A percentile compares a stretch with the other conserved stretches of the same genome.
Conservation (phyloP, 305 asterid species). For the Plantago lanceolata region DNA sequence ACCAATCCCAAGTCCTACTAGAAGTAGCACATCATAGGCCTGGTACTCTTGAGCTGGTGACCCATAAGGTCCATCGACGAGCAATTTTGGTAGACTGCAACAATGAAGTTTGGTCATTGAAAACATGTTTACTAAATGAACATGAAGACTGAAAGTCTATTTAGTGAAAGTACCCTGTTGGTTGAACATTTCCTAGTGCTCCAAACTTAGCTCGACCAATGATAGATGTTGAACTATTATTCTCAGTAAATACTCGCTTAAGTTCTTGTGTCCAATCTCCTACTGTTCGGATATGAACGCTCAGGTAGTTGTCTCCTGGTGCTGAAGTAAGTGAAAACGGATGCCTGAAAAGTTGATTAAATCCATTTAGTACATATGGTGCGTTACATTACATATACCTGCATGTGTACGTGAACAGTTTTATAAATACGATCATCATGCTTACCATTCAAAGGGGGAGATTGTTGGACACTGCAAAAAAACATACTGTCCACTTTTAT, state of each 20-base stretch:
- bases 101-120: constrained; percentile 10
- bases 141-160: constrained; percentile 13
- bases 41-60: constrained; percentile 93
- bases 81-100: constrained; percentile 68
- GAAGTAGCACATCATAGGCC: constrained; percentile 72
- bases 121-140: constrained; percentile 7
- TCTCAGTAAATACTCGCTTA: constrained; percentile 69
- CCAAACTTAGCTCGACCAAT: constrained; percentile 71
- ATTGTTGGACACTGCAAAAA: constrained; percentile 77
- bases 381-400: background rate
- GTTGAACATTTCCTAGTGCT: constrained; percentile 46
- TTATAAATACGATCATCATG: background rate
- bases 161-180: constrained; percentile 46
- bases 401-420: background rate
- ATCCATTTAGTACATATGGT: constrained; percentile 4
- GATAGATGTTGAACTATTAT: constrained; percentile 46
- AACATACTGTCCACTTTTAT: constrained; percentile 84
- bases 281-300: constrained; percentile 81
- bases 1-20: constrained; percentile 87
- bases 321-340: constrained; percentile 97
- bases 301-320: constrained; percentile 77
- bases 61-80: constrained; percentile 88
- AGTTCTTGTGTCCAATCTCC: constrained; percentile 92
- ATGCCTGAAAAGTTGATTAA: constrained; percentile 54
- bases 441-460: constrained; percentile 77